A percentile compares a stretch with the other conserved stretches of the same genome.
phyloP scores from a whole-genome alignment of 2,329 filamentous ascomycete genomes.

The Beauveria bassiana region DNA sequence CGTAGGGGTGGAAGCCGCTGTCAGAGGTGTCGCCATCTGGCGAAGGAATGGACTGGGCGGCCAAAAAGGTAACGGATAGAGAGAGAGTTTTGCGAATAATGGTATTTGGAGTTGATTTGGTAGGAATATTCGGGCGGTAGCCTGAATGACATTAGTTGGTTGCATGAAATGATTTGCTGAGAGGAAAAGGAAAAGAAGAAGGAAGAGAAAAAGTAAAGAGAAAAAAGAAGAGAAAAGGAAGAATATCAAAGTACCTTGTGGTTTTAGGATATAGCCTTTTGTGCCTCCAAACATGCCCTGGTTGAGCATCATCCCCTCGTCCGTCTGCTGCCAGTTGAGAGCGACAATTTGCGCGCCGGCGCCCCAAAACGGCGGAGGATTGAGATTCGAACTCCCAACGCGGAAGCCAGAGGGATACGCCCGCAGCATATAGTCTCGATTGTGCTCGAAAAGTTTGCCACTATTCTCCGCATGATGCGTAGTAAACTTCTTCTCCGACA shows the following conservation, averaged over 20 bases:
- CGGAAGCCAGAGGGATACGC: constrained; percentile 80
- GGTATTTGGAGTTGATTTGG: constrained; percentile 18
- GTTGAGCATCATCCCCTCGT: constrained; percentile 94
- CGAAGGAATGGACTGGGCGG: constrained; percentile 67
- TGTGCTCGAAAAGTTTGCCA: constrained; percentile 65
- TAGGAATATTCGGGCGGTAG: constrained; percentile 22
- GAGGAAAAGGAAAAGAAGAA: neutral
- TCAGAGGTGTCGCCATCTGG: constrained; percentile 43
- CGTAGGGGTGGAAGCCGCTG: constrained; percentile 64
- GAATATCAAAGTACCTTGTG: constrained; percentile 42
- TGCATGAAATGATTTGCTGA: neutral
- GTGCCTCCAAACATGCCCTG: constrained; percentile 83
- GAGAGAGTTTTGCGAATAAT: constrained; percentile 49
- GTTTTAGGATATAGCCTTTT: constrained; percentile 81
- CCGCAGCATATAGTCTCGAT: constrained; percentile 74
- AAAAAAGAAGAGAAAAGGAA: neutral
- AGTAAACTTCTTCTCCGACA: constrained; percentile 58
- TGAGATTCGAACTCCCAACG: constrained; percentile 77
- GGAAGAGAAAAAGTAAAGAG: neutral
- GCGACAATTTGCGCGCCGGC: constrained; percentile 86
- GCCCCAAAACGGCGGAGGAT: constrained; percentile 79
- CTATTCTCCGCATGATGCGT: constrained; percentile 45
- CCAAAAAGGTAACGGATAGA: constrained; percentile 65
- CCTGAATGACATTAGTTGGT: constrained; percentile 16
- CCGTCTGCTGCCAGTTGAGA: constrained; percentile 87